These are phyloP conservation scores for Leccinum obscurum DNA, from an alignment of 768 basidiomycete genomes.

Conservation along the genomic window DNA sequence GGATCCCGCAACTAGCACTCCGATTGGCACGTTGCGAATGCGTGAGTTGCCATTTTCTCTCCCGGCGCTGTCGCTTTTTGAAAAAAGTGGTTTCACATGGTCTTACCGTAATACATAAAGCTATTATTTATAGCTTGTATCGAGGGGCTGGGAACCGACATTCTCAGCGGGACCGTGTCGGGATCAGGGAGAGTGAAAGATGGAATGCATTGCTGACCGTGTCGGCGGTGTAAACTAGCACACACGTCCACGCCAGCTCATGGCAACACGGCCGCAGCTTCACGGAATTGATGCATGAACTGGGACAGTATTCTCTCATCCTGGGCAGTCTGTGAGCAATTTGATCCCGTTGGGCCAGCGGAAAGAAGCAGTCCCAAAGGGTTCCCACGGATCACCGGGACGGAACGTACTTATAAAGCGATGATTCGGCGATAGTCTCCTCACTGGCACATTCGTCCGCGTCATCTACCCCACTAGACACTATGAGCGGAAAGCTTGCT, in stretches of 20 bases:
- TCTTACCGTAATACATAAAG: neutral
- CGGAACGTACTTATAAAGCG: conserved; percentile 1
- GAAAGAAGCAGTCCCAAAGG: neutral
- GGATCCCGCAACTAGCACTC: neutral
- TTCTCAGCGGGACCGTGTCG: conserved; percentile 3
- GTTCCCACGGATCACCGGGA: conserved; percentile 26
- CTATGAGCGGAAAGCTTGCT: conserved; percentile 65
- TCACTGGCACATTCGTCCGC: conserved; percentile 8
- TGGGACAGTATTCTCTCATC: conserved; percentile 22
- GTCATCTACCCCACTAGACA: conserved; percentile 10
- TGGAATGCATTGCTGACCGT: conserved; percentile 8
- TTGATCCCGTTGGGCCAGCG: conserved; percentile 5
- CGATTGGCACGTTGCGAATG: neutral
- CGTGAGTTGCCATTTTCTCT: neutral
- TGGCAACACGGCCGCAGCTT: conserved; percentile 9
- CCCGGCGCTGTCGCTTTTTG: neutral
- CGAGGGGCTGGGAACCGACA: neutral
- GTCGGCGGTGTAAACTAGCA: conserved; percentile 4
- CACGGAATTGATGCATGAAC: neutral
- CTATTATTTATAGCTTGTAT: neutral
- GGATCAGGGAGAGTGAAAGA: neutral
- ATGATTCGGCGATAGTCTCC: neutral
- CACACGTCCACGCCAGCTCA: conserved; percentile 6
- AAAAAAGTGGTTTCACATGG: neutral
- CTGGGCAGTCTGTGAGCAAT: conserved; percentile 9